A percentile compares a stretch with the other conserved stretches of the same genome.
These are phyloP conservation scores for Tricholomella constricta DNA, from an alignment of 768 basidiomycete species.

Conservation along the genomic window DNA sequence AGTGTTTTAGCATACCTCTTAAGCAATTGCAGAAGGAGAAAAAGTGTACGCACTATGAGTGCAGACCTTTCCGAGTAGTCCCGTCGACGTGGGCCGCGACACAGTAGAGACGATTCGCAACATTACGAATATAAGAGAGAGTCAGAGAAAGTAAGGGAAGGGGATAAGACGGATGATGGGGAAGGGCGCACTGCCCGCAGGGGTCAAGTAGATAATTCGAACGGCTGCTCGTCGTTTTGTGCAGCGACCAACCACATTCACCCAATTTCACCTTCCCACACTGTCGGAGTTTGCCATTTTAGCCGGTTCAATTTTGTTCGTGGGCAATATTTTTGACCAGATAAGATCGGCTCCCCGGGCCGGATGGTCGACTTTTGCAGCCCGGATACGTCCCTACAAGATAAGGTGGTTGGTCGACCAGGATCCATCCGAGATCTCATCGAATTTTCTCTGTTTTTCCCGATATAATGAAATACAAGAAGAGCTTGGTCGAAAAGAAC, in stretches of 20 bases:
- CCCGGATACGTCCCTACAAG: too few relatives aligned
- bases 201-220: constrained; percentile 29
- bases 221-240: constrained; percentile 43
- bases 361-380: too few relatives aligned
- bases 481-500: too few relatives aligned
- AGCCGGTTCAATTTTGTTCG: too few relatives aligned
- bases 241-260: constrained; percentile 48
- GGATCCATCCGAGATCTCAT: too few relatives aligned
- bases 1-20: neutral
- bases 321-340: too few relatives aligned
- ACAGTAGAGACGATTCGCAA: constrained; percentile 66
- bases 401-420: too few relatives aligned
- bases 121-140: constrained; percentile 42
- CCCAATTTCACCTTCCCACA: constrained; percentile 46
- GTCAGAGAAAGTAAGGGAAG: constrained; percentile 21
- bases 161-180: constrained; percentile 24
- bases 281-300: constrained; percentile 10
- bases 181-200: constrained; percentile 36
- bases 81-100: constrained; percentile 64
- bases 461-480: too few relatives aligned
- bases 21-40: constrained; percentile 9
- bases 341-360: too few relatives aligned
- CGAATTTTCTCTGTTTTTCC: too few relatives aligned
- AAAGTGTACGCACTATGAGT: constrained; percentile 26
- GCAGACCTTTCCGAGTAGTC: constrained; percentile 66